phyloP scores from a whole-genome alignment of 2,329 filamentous ascomycete species.

The Sphaerulina populicola region DNA sequence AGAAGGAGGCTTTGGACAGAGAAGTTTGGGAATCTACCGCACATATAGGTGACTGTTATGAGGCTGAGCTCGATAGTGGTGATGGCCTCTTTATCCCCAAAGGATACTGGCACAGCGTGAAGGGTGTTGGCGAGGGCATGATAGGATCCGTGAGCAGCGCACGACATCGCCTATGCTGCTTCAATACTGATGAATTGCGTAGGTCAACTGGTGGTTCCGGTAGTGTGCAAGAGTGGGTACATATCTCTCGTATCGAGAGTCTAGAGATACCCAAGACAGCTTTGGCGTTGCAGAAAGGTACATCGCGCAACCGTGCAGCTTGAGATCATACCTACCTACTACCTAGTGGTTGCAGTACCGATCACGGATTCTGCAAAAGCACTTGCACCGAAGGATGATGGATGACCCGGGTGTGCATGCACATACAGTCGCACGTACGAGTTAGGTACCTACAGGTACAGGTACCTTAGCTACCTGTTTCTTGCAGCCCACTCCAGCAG shows the following conservation, averaged over 20 bases:
- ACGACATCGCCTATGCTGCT: too few species aligned
- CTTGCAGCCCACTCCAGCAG: background rate
- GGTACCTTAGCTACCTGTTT: background rate
- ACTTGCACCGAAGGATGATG: background rate
- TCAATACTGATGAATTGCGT: background rate
- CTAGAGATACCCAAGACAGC: too few species aligned
- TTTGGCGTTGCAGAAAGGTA: too few species aligned
- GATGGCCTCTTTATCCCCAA: conserved; percentile 72
- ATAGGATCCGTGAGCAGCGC: conserved; percentile 48
- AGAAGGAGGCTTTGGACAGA: conserved; percentile 57
- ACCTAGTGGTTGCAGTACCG: background rate
- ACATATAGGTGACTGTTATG: conserved; percentile 18
- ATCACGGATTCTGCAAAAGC: background rate
- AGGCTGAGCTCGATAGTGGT: conserved; percentile 48
- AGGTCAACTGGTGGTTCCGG: conserved; percentile 71
- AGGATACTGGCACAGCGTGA: conserved; percentile 82
- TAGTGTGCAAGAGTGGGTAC: conserved; percentile 32
- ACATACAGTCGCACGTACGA: background rate
- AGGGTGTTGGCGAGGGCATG: conserved; percentile 51
- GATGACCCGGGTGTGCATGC: background rate
- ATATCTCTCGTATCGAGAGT: too few species aligned
- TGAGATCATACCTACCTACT: too few species aligned
- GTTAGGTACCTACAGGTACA: too few species aligned
- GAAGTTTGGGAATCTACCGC: conserved; percentile 55
- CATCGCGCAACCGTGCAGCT: background rate